Conservation (phyloP, 345 rosid species). For the Gossypium anomalum region DNA sequence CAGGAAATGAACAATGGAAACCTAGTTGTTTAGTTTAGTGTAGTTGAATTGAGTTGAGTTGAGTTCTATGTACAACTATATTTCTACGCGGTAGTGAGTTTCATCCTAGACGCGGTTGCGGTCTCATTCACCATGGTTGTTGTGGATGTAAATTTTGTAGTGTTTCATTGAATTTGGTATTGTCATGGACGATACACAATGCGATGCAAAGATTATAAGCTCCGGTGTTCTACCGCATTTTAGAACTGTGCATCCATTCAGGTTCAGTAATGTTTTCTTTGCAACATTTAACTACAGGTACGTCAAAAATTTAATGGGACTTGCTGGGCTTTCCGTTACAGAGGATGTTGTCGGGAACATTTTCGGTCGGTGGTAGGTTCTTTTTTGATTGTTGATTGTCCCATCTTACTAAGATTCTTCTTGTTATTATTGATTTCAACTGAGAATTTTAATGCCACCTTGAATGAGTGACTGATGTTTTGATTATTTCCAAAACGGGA, state of each 20-base stretch:
- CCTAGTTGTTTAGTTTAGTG: not conserved
- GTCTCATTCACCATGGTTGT: not conserved
- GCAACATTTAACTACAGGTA: constrained; percentile 40
- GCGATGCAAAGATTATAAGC: not conserved
- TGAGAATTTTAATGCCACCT: not conserved
- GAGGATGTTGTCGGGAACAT: constrained; percentile 96
- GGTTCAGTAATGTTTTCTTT: not conserved
- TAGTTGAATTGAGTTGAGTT: not conserved
- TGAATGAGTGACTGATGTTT: not conserved
- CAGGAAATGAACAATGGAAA: not conserved
- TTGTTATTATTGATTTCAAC: not conserved
- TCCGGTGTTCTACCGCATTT: not conserved
- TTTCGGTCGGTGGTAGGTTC: constrained; percentile 79
- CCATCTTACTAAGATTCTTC: not conserved
- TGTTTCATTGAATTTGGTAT: not conserved
- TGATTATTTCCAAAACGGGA: not conserved
- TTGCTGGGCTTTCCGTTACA: constrained; percentile 69
- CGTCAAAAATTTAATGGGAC: constrained; percentile 69
- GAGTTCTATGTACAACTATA: not conserved
- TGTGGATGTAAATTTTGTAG: not conserved
- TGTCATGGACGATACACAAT: not conserved
- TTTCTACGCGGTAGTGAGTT: not conserved
- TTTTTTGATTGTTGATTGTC: not conserved
- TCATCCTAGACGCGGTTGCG: not conserved
- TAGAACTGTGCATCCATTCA: not conserved